Evolutionary conservation across 176 grass and related monocot genomes (phyloP), one percentile per base, ranked within the genome.

Genomic region (Aegilops tauschii): DNA sequence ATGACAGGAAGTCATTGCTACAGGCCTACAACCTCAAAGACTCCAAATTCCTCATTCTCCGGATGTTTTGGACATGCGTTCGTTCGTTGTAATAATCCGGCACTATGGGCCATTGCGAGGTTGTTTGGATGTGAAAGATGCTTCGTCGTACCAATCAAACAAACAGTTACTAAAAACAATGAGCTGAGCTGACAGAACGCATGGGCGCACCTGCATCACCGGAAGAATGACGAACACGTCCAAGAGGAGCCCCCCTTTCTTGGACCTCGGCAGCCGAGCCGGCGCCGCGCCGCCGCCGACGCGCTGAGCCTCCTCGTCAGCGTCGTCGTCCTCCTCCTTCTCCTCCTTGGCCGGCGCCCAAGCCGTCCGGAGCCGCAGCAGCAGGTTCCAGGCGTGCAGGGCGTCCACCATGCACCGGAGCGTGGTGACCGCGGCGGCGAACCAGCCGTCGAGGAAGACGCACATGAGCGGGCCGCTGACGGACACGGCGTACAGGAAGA

Each of bases 401-500:
- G 65, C 78, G 87, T 98, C 95, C 2, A 86, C 81, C 78, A 87
- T 85, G 89, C 91, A 95, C 28, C 95, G 89, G 39, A 98, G 89
- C 37, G 79, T 88, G 31, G 95, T 98, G 65, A 98, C 95, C 58
- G 89, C 45, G 69, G 86, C 84, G 6, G 85, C 86, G 76, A 98
- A 90, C 95, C 93, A 93, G 30, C 73, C 91, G 89, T 98, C 95
- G 67, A 98, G 74, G 91, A 95, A 98, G 76, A 98, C 73, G 83
- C 95, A 98, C 89, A 92, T 95, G 73, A 92, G 83, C 3, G 89
- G 61, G 20, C 76, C 84, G 80, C 93, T 98, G 18, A 95, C 17
- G 65, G 81, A 95, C 3, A 92, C 68, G 12, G 91, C 69, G 83
- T 98, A 98, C 16, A 98, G 86, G 82, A 95, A 98, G 42, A 98